These are phyloP conservation scores for Wallacemonas rigidus DNA, from an alignment of 208 protist genomes.

Conservation along the genomic window DNA sequence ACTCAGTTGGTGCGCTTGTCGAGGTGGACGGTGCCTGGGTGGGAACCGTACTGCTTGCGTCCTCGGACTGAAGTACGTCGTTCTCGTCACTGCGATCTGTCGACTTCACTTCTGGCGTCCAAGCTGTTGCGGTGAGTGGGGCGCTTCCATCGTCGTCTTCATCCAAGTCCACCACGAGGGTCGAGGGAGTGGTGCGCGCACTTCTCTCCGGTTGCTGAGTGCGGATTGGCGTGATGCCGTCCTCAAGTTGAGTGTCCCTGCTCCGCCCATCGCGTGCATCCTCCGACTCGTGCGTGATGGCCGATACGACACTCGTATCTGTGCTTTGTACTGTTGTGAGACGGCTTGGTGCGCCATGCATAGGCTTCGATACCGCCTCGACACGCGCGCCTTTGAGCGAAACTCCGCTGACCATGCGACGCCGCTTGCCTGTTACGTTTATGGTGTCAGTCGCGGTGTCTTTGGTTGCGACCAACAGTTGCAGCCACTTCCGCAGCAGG, in stretches of 20 bases:
- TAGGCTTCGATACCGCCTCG: no score
- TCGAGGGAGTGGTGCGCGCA: conserved; percentile 1
- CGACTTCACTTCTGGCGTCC: background rate
- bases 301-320: conserved; percentile 1
- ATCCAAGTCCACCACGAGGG: conserved; percentile 5
- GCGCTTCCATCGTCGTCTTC: background rate
- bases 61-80: background rate
- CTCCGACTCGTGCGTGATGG: background rate
- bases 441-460: background rate
- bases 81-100: background rate
- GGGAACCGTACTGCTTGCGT: background rate
- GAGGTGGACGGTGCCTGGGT: background rate
- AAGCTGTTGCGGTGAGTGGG: background rate
- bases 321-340: background rate
- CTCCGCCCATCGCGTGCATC: no score
- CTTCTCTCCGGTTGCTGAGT: background rate
- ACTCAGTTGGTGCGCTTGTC: background rate
- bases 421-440: conserved; percentile 32
- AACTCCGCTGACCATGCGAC: background rate
- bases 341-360: no score
- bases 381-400: background rate
- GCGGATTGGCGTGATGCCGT: background rate
- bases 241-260: background rate
- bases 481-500: conserved; percentile 69
- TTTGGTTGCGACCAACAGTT: conserved; percentile 30